Percentiles rank a stretch among this genome's conserved stretches.
phyloP scores from a whole-genome alignment of 768 basidiomycete species.

The Daedalea quercina region DNA sequence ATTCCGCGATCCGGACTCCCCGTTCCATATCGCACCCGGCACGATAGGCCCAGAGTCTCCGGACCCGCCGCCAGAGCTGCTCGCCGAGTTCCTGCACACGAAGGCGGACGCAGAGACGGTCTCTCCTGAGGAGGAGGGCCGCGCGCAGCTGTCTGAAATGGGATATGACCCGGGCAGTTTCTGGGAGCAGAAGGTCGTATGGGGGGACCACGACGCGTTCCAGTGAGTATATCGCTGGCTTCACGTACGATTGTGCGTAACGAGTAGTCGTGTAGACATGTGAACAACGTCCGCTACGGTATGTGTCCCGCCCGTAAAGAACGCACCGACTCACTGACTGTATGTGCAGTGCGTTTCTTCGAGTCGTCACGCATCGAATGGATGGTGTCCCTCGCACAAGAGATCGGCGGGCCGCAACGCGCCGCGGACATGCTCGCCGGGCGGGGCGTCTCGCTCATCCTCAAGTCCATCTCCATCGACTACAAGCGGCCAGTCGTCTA shows the following conservation, averaged over 20 bases:
- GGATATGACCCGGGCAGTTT: conserved; percentile 63
- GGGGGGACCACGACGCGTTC: conserved; percentile 78
- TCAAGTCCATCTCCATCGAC: conserved; percentile 62
- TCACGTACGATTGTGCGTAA: background rate
- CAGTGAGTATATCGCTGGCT: conserved; percentile 40
- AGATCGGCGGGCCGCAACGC: conserved; percentile 51
- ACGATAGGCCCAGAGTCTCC: conserved; percentile 53
- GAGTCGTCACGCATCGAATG: conserved; percentile 71
- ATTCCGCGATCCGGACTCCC: conserved; percentile 57
- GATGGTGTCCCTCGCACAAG: conserved; percentile 49
- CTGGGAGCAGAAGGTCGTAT: conserved; percentile 71
- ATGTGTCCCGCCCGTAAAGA: conserved; percentile 14
- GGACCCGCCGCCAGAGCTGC: conserved; percentile 30
- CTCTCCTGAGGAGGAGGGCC: conserved; percentile 30
- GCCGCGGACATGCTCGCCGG: conserved; percentile 54
- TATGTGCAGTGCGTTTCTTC: conserved; percentile 50
- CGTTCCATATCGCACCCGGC: conserved; percentile 59
- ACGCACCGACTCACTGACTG: background rate
- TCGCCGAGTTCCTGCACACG: background rate
- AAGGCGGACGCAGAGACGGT: background rate
- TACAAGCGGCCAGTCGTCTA: conserved; percentile 68
- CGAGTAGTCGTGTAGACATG: conserved; percentile 45
- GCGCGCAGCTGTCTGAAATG: conserved; percentile 32
- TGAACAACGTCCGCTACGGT: conserved; percentile 76
- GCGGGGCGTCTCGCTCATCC: conserved; percentile 63